Evolutionary conservation across 2,329 filamentous ascomycete genomes (phyloP), one percentile per base, ranked within the genome.

Genomic region (Fusarium agapanthi): DNA sequence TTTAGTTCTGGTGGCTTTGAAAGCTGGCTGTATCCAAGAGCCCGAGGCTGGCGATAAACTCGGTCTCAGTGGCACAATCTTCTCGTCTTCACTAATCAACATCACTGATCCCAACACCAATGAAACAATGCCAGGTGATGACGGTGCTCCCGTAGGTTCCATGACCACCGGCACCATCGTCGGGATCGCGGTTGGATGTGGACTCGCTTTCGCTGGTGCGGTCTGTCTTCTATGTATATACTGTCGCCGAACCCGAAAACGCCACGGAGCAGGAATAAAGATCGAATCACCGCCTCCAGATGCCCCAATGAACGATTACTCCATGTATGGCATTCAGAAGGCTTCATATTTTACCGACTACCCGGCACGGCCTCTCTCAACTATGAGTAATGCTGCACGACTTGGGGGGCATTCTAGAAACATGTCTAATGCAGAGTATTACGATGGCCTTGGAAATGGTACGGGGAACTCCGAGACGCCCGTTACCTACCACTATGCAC

Each of bases 111-210:
- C 80, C 0, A 66, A 76, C 7, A 82, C 80, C 6, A 72, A 78
- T 7, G 53, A 79, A 0, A 67, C 73, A 0, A 71, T 77, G 3
- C 75, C 76, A 0, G 78, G 80, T 1, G 77, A 78, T 5, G 78
- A 71, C 0, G 69, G 76, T 7, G 77, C 73, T 0, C 59, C 71
- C 0, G 68, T 72, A 3, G 71, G 72, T 8, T 74, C 74, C 15
- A 83, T 89, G 76, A 83, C 84, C 0, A 83, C 83, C 0, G 84
- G 85, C 5, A 85, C 85, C n/a, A 86, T 89, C 22, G 85, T 86
- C 0, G 88, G 88, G 24, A 89, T 90, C 50, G 83, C 82, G 1
- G 77, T 88, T 1, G 87, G 85, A 18, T 84, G 82, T 12, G 80
- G 81, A 0, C 78, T 87, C 0, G 75, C 85, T 4, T 76, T 89